A percentile compares a stretch with the other conserved stretches of the same genome.
These are phyloP conservation scores for Paralagenidium karlingii DNA, from an alignment of 352 stramenopile genomes.

Conservation along the genomic window DNA sequence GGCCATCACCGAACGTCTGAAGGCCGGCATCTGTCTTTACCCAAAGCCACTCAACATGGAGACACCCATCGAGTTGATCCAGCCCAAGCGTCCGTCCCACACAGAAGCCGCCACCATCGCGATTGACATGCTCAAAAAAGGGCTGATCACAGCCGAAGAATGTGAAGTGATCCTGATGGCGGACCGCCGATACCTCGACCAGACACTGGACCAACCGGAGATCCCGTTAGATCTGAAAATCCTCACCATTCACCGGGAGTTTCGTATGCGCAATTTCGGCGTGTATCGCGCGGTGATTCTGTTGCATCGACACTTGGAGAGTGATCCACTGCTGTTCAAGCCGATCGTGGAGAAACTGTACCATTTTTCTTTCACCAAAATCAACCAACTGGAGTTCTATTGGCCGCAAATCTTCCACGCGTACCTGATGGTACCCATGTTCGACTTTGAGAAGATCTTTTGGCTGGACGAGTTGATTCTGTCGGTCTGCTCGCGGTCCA, in stretches of 20 bases:
- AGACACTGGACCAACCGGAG: slow-evolving; percentile 75
- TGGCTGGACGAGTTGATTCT: slow-evolving; percentile 81
- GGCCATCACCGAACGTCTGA: slow-evolving; percentile 73
- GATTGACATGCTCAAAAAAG: slow-evolving; percentile 76
- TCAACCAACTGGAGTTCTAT: slow-evolving; percentile 88
- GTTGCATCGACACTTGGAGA: slow-evolving; percentile 75
- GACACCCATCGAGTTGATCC: slow-evolving; percentile 78
- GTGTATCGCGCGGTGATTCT: slow-evolving; percentile 79
- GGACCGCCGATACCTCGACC: slow-evolving; percentile 71
- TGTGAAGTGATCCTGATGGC: slow-evolving; percentile 77
- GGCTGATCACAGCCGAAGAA: slow-evolving; percentile 75
- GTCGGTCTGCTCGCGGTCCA: slow-evolving; percentile 80
- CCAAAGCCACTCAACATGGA: slow-evolving; percentile 71
- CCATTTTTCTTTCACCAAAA: slow-evolving; percentile 78
- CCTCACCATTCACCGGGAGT: slow-evolving; percentile 75
- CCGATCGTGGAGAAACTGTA: slow-evolving; percentile 74
- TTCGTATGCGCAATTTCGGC: slow-evolving; percentile 62
- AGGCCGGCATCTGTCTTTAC: slow-evolving; percentile 79
- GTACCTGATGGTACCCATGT: slow-evolving; percentile 79
- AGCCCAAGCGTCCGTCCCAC: slow-evolving; percentile 71
- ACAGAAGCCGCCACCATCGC: slow-evolving; percentile 75
- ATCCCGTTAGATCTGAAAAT: slow-evolving; percentile 80
- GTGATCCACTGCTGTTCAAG: slow-evolving; percentile 76
- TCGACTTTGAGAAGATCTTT: slow-evolving; percentile 85
- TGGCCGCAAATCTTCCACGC: slow-evolving; percentile 85